Conservation (phyloP, 225 moss, liverwort and hornwort genomes). For the Marchantia polymorpha region DNA sequence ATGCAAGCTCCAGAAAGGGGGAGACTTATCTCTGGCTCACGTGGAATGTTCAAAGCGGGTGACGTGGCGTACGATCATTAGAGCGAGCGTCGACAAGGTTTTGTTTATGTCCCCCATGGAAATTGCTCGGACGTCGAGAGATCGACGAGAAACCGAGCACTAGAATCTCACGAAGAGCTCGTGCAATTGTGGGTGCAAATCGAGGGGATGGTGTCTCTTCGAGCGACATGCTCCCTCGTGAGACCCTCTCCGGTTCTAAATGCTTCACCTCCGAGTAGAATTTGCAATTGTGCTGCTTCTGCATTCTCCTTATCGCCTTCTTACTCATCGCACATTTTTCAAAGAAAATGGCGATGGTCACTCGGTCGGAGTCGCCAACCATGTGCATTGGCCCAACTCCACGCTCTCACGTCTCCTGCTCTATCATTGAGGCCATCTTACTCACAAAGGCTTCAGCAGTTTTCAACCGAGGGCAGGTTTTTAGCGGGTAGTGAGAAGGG, state of each 20-base stretch:
- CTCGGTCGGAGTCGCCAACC: neutral
- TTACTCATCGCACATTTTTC: constrained; percentile 1
- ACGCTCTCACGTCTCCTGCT: constrained; percentile 13
- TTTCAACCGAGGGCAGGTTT: constrained; percentile 16
- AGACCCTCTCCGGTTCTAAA: constrained; percentile 24
- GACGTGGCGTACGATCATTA: neutral
- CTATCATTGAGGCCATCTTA: neutral
- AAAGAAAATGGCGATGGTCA: constrained; percentile 14
- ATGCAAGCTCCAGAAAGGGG: neutral
- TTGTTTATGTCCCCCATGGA: neutral
- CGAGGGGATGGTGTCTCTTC: constrained; percentile 22
- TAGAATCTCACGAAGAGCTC: neutral
- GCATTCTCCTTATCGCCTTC: neutral
- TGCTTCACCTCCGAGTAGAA: neutral
- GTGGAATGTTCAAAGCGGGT: neutral
- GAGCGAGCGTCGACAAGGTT: neutral
- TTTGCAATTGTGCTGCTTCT: neutral
- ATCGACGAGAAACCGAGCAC: neutral
- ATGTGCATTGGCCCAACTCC: constrained; percentile 8
- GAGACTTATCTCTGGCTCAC: neutral
- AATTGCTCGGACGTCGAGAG: neutral
- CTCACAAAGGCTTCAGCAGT: constrained; percentile 8
- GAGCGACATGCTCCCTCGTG: constrained; percentile 29
- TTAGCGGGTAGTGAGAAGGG: constrained; percentile 17
- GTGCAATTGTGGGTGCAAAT: neutral